phyloP scores from a whole-genome alignment of 2,329 filamentous ascomycete genomes.

The Neurospora sp. region DNA sequence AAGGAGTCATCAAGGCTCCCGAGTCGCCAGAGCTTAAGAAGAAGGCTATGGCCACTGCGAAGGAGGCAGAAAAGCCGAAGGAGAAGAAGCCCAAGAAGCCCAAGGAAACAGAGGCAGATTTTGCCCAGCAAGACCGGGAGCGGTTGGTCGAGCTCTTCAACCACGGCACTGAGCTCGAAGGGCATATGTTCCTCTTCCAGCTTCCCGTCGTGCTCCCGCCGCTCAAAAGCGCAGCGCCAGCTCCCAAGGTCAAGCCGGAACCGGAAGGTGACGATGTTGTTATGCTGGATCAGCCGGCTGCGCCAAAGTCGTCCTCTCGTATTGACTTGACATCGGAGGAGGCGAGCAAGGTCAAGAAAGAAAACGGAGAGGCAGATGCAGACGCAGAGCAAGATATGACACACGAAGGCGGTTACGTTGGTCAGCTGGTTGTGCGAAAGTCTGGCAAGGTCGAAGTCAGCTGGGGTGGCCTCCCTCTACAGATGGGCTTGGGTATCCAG shows the following conservation, averaged over 20 bases:
- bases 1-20: slow-evolving; percentile 18
- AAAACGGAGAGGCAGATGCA: slow-evolving; percentile 11
- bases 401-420: slow-evolving; percentile 48
- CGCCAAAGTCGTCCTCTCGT: slow-evolving; percentile 14
- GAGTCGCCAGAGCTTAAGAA: slow-evolving; percentile 25
- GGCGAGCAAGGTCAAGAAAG: slow-evolving; percentile 20
- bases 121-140: slow-evolving; percentile 24
- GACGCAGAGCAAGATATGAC: slow-evolving; percentile 13
- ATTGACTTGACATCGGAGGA: slow-evolving; percentile 34
- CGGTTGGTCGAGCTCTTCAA: slow-evolving; percentile 23
- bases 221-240: slow-evolving; percentile 25
- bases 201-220: slow-evolving; percentile 53
- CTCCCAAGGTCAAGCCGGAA: slow-evolving; percentile 30
- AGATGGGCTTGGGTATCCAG: slow-evolving; percentile 42
- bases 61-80: slow-evolving; percentile 11
- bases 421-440: slow-evolving; percentile 49
- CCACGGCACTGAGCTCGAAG: slow-evolving; percentile 31
- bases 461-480: slow-evolving; percentile 50
- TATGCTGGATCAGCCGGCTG: slow-evolving; percentile 26
- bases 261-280: slow-evolving; percentile 26
- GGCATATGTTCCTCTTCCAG: slow-evolving; percentile 54
- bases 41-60: slow-evolving; percentile 15
- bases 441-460: slow-evolving; percentile 53
- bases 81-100: slow-evolving; percentile 10
- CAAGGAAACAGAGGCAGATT: slow-evolving; percentile 21